Conservation (phyloP, 208 protist genomes). For the Acanthamoeba pearcei region DNA sequence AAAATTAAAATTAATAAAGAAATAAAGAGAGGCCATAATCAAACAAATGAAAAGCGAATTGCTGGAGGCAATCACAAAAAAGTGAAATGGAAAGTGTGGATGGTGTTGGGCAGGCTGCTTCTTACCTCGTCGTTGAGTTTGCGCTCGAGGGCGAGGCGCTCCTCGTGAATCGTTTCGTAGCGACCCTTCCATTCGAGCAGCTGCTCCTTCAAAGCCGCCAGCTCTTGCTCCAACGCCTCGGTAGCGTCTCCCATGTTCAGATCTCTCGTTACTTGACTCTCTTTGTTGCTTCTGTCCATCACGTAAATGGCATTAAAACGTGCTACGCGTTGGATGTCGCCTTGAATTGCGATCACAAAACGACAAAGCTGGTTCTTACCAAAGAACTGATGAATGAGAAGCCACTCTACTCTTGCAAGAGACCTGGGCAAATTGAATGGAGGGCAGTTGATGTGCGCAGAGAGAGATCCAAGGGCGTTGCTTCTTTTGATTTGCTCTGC, state of each 20-base stretch:
- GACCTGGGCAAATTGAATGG: neutral
- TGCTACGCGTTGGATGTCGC: too few relatives aligned
- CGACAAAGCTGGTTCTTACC: too few relatives aligned
- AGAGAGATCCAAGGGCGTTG: too few relatives aligned
- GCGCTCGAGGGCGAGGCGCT: slow-evolving; percentile 34
- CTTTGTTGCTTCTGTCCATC: neutral
- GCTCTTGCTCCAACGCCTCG: slow-evolving; percentile 30
- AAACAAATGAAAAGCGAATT: neutral
- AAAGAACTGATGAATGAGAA: too few relatives aligned
- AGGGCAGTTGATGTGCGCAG: too few relatives aligned
- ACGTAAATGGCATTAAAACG: too few relatives aligned
- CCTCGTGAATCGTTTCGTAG: slow-evolving; percentile 32
- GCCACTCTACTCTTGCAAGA: neutral
- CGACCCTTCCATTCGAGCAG: neutral
- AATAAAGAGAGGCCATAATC: too few relatives aligned
- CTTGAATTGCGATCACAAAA: too few relatives aligned
- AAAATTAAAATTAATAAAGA: neutral
- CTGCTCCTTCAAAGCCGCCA: neutral
- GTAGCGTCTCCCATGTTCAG: neutral
- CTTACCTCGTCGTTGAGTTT: neutral
- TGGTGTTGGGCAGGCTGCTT: too few relatives aligned
- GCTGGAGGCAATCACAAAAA: neutral
- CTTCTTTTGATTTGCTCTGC: too few relatives aligned
- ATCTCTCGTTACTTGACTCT: neutral
- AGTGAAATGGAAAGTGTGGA: neutral